Conservation (phyloP, 2,329 filamentous ascomycete genomes). For the Zarea fungicola region DNA sequence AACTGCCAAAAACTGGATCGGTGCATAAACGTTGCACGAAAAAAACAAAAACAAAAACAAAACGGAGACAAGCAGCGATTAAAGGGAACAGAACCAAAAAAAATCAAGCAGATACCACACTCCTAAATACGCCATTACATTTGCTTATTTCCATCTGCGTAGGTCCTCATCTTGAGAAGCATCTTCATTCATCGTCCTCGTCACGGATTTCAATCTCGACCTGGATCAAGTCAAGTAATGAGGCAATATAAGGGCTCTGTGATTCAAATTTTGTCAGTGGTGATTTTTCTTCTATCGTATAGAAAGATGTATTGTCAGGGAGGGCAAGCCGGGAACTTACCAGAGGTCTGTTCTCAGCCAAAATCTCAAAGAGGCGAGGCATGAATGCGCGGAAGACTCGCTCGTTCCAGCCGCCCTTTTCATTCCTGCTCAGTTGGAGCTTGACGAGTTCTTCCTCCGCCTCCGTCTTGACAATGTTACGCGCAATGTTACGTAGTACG, state of each 20-base stretch:
- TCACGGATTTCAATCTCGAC: slow-evolving; percentile 23
- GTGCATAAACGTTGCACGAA: neutral
- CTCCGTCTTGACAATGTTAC: slow-evolving; percentile 58
- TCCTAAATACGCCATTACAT: slow-evolving; percentile 5
- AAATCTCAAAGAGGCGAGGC: slow-evolving; percentile 61
- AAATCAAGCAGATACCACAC: slow-evolving; percentile 1
- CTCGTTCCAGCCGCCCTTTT: slow-evolving; percentile 59
- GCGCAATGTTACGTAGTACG: slow-evolving; percentile 73
- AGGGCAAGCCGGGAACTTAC: slow-evolving; percentile 43
- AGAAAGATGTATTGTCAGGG: too few species aligned
- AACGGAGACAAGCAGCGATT: neutral
- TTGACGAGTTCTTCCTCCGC: slow-evolving; percentile 51
- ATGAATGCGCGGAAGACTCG: slow-evolving; percentile 61
- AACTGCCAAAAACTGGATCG: too few species aligned
- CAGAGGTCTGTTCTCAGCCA: slow-evolving; percentile 62
- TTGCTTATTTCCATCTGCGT: neutral
- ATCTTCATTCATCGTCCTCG: neutral
- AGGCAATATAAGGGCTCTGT: slow-evolving; percentile 37
- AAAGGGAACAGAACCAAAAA: too few species aligned
- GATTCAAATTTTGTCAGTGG: slow-evolving; percentile 13
- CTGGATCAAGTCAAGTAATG: slow-evolving; percentile 34
- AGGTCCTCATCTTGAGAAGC: neutral
- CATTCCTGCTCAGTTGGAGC: slow-evolving; percentile 38
- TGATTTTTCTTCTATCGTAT: slow-evolving; percentile 9
- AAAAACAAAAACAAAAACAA: neutral